Conservation (phyloP, 2,329 filamentous ascomycete genomes). For the Fusarium proliferatum region DNA sequence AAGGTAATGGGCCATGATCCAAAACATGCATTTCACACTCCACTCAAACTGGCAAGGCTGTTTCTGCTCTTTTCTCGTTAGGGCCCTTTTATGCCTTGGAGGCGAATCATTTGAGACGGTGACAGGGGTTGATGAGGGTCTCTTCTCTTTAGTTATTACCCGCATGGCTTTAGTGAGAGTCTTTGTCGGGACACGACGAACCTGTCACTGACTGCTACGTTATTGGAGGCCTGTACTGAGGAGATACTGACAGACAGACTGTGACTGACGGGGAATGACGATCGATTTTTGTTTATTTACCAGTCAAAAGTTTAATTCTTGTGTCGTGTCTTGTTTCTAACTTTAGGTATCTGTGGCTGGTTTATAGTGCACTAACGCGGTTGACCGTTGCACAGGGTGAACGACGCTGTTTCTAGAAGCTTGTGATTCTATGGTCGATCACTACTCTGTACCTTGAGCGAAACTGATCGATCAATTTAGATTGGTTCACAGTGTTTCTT, state of each 20-base stretch:
- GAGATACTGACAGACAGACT: not conserved
- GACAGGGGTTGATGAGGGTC: constrained; percentile 18
- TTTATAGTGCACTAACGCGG: constrained; percentile 1
- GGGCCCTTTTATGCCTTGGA: constrained; percentile 27
- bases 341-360: not conserved
- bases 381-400: constrained; percentile 15
- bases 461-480: not conserved
- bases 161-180: constrained; percentile 20
- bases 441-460: not conserved
- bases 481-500: not conserved
- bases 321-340: not conserved
- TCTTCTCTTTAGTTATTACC: constrained; percentile 3
- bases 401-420: constrained; percentile 20
- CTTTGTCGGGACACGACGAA: constrained; percentile 1
- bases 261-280: not conserved
- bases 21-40: constrained; percentile 28
- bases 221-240: constrained; percentile 10
- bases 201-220: constrained; percentile 1
- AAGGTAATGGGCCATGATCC: constrained; percentile 24
- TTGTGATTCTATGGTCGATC: constrained; percentile 11
- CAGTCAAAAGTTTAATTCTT: constrained; percentile 1
- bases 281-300: constrained; percentile 5
- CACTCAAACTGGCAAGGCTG: constrained; percentile 18
- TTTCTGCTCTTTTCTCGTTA: constrained; percentile 22
- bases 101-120: constrained; percentile 28